phyloP scores from a whole-genome alignment of 164 flowering plant species.

The Platanus orientalis region DNA sequence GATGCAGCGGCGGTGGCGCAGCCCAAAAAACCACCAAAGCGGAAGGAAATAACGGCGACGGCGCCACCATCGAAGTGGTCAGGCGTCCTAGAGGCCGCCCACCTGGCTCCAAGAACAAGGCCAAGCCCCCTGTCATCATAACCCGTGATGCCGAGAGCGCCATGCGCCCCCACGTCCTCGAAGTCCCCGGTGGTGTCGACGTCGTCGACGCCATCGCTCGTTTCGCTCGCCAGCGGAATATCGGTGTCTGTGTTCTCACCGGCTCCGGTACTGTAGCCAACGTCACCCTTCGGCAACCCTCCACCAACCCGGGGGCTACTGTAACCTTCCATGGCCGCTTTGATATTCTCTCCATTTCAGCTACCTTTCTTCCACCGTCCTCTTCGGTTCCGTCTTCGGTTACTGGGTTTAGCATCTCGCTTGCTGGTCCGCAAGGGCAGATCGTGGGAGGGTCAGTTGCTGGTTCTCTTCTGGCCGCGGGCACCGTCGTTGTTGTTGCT shows the following conservation, averaged over 20 bases:
- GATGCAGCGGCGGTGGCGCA: slow-evolving; percentile 25
- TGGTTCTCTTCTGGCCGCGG: slow-evolving; percentile 46
- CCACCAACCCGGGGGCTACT: slow-evolving; percentile 45
- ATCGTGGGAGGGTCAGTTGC: slow-evolving; percentile 65
- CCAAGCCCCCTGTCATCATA: slow-evolving; percentile 57
- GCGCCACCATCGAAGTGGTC: slow-evolving; percentile 51
- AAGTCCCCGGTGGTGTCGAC: slow-evolving; percentile 52
- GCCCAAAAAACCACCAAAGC: slow-evolving; percentile 9
- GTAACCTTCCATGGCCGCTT: slow-evolving; percentile 70
- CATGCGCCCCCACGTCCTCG: slow-evolving; percentile 66
- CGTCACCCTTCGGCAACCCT: slow-evolving; percentile 68
- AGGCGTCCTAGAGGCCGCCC: slow-evolving; percentile 69
- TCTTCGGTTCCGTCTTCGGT: slow-evolving; percentile 13
- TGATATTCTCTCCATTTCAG: slow-evolving; percentile 67
- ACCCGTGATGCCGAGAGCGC: slow-evolving; percentile 49
- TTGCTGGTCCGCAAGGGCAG: slow-evolving; percentile 72
- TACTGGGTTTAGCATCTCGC: slow-evolving; percentile 42
- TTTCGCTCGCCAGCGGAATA: slow-evolving; percentile 41
- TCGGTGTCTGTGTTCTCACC: slow-evolving; percentile 53
- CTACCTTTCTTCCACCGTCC: slow-evolving; percentile 44
- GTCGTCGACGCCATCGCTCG: slow-evolving; percentile 41
- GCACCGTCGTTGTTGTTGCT: slow-evolving; percentile 50
- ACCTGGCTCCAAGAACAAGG: slow-evolving; percentile 74
- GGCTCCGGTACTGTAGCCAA: slow-evolving; percentile 65
- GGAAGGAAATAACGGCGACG: slow-evolving; percentile 25